Conservation (phyloP, 129 eudicot genomes). For the Chrysanthemum makinoi region DNA sequence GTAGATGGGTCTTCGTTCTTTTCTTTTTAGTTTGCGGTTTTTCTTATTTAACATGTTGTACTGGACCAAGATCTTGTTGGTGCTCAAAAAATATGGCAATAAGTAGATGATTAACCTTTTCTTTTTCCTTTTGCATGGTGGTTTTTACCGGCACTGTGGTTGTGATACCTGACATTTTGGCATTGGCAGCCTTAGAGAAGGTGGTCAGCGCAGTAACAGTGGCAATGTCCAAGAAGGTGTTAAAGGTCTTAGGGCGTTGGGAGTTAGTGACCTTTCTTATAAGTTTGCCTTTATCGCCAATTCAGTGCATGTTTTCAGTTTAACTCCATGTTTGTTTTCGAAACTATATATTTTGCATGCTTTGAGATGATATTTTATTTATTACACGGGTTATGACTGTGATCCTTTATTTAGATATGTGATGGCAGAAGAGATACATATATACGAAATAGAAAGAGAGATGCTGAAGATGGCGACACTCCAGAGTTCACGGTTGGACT, state of each 20-base stretch:
- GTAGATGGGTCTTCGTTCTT: too few species aligned
- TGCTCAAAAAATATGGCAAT: too few species aligned
- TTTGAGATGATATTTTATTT: not conserved
- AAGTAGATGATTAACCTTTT: not conserved
- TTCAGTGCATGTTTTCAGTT: slow-evolving; percentile 72
- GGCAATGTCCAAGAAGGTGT: slow-evolving; percentile 83
- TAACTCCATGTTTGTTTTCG: not conserved
- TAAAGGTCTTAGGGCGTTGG: slow-evolving; percentile 84
- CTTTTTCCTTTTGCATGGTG: slow-evolving; percentile 49
- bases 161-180: slow-evolving; percentile 83
- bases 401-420: slow-evolving; percentile 50
- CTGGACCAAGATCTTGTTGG: too few species aligned
- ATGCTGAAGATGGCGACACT: slow-evolving; percentile 66
- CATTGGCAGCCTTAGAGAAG: slow-evolving; percentile 83
- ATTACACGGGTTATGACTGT: not conserved
- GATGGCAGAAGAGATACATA: slow-evolving; percentile 88
- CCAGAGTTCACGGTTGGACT: slow-evolving; percentile 66
- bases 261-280: slow-evolving; percentile 93
- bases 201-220: slow-evolving; percentile 51
- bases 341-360: not conserved
- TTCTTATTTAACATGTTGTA: too few species aligned
- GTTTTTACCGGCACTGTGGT: slow-evolving; percentile 87
- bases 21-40: too few species aligned
- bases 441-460: slow-evolving; percentile 64
- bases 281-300: slow-evolving; percentile 90